Percentiles rank a stretch among this genome's conserved stretches.
These are phyloP conservation scores for Pseudozyma thailandica DNA, from an alignment of 1,284 basidiomycete species.

Conservation along the genomic window DNA sequence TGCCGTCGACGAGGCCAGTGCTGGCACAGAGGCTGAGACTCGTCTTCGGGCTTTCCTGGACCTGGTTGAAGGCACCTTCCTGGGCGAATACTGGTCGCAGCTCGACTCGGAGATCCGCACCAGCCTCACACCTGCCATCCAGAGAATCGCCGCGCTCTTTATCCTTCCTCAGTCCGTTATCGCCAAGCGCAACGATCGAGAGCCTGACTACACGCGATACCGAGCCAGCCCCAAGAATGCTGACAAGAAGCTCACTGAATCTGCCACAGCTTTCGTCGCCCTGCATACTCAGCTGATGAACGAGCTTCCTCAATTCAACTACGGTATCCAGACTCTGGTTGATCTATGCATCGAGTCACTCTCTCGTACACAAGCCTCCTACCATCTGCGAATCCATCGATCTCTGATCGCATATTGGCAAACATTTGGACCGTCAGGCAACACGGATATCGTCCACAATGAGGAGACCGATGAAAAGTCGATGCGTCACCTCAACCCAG, in stretches of 20 bases:
- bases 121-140: slow-evolving; percentile 53
- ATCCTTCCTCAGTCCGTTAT: slow-evolving; percentile 61
- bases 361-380: slow-evolving; percentile 63
- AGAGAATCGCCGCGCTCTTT: slow-evolving; percentile 62
- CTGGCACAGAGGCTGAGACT: slow-evolving; percentile 27
- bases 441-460: slow-evolving; percentile 33
- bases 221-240: slow-evolving; percentile 45
- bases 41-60: slow-evolving; percentile 35
- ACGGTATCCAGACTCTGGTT: slow-evolving; percentile 65
- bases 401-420: slow-evolving; percentile 48
- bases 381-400: slow-evolving; percentile 52
- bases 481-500: slow-evolving; percentile 46
- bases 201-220: slow-evolving; percentile 66
- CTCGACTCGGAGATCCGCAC: slow-evolving; percentile 48
- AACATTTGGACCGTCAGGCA: slow-evolving; percentile 25
- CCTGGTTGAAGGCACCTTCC: slow-evolving; percentile 32
- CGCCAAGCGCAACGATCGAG: slow-evolving; percentile 66
- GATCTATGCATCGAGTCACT: slow-evolving; percentile 67
- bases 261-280: slow-evolving; percentile 67
- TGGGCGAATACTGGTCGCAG: slow-evolving; percentile 40
- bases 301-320: slow-evolving; percentile 68
- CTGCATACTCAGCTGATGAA: slow-evolving; percentile 68
- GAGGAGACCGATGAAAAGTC: slow-evolving; percentile 38
- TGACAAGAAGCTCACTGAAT: slow-evolving; percentile 52
- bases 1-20: slow-evolving; percentile 24